Conservation (phyloP, 441 rosid species). For the Adansonia grandidieri region DNA sequence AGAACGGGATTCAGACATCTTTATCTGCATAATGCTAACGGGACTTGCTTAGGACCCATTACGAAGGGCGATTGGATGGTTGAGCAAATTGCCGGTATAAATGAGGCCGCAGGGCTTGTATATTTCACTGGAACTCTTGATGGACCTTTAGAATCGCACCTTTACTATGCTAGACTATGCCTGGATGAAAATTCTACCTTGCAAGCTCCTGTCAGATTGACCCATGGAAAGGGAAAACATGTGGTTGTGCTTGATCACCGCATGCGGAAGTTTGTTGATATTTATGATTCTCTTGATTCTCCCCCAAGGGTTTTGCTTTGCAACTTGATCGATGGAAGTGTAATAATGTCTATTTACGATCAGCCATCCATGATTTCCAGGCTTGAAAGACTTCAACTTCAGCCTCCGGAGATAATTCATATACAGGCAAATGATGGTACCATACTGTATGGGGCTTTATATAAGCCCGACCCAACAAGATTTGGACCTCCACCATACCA, state of each 20-base stretch:
- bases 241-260: constrained; percentile 80
- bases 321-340: constrained; percentile 65
- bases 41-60: constrained; percentile 74
- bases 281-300: constrained; percentile 78
- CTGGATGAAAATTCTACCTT: constrained; percentile 41
- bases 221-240: constrained; percentile 87
- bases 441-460: constrained; percentile 67
- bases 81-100: constrained; percentile 87
- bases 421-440: constrained; percentile 79
- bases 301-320: constrained; percentile 73
- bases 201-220: constrained; percentile 64
- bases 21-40: constrained; percentile 73
- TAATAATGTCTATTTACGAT: constrained; percentile 69
- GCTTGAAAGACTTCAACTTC: constrained; percentile 60
- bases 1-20: constrained; percentile 87
- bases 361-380: constrained; percentile 56
- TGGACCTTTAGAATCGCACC: constrained; percentile 77
- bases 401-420: constrained; percentile 77
- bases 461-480: constrained; percentile 67
- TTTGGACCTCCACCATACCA: constrained; percentile 95
- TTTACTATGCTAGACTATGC: constrained; percentile 61
- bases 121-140: constrained; percentile 91
- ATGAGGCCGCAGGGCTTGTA: constrained; percentile 65
- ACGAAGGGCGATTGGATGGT: constrained; percentile 95
- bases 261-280: constrained; percentile 81